phyloP scores from a whole-genome alignment of 805 yeast genomes.

The Blastobotrys robertii region DNA sequence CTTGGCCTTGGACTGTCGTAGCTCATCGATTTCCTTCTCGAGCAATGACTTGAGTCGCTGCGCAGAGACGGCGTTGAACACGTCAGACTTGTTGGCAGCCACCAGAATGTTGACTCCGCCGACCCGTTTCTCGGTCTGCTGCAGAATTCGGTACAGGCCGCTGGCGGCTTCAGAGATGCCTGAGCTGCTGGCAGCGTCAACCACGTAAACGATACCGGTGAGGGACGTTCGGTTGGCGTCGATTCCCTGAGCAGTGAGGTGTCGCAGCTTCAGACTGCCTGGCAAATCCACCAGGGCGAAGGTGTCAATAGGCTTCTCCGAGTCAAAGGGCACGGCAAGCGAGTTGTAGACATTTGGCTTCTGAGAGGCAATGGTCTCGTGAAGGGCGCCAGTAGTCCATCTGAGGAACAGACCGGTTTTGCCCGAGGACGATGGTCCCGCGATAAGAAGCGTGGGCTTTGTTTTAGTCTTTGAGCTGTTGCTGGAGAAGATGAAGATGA shows the following conservation, averaged over 20 bases:
- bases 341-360: slow-evolving; percentile 34
- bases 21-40: slow-evolving; percentile 52
- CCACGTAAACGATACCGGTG: slow-evolving; percentile 61
- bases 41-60: slow-evolving; percentile 47
- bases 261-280: slow-evolving; percentile 71
- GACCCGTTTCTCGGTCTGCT: slow-evolving; percentile 51
- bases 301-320: slow-evolving; percentile 26
- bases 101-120: slow-evolving; percentile 66
- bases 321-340: slow-evolving; percentile 33
- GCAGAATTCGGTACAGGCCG: slow-evolving; percentile 49
- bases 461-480: slow-evolving; percentile 15
- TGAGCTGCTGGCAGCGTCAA: slow-evolving; percentile 61
- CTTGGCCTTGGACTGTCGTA: slow-evolving; percentile 40
- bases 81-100: slow-evolving; percentile 79
- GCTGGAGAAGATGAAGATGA: slow-evolving; percentile 2
- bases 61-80: slow-evolving; percentile 72
- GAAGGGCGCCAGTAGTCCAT: slow-evolving; percentile 23
- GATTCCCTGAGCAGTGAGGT: slow-evolving; percentile 41
- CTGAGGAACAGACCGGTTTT: slow-evolving; percentile 48
- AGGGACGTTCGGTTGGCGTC: slow-evolving; percentile 34
- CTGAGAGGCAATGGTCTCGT: slow-evolving; percentile 43
- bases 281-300: slow-evolving; percentile 70
- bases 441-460: slow-evolving; percentile 49
- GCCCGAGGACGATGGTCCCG: slow-evolving; percentile 58
- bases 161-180: slow-evolving; percentile 46